Conservation (phyloP, 257 asterid species). For the Scutellaria galericulata region DNA sequence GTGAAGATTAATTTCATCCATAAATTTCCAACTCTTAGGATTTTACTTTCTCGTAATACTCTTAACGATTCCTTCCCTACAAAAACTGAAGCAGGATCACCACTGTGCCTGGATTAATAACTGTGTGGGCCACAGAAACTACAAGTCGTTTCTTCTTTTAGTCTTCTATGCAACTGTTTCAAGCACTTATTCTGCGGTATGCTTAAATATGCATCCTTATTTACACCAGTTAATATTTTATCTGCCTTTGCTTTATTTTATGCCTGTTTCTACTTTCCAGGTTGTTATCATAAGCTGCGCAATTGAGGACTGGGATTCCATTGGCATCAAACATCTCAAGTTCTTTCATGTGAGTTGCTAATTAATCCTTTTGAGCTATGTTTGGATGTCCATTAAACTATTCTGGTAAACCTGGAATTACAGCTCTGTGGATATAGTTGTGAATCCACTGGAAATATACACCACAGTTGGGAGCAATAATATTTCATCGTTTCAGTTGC, state of each 20-base stretch:
- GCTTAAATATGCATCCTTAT: slow-evolving; percentile 29
- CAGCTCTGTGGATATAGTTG: neutral
- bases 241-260: slow-evolving; percentile 23
- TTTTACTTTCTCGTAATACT: neutral
- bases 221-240: slow-evolving; percentile 20
- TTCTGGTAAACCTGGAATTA: neutral
- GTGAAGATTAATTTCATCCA: slow-evolving; percentile 3
- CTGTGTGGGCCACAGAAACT: slow-evolving; percentile 89
- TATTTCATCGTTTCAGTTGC: neutral
- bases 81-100: slow-evolving; percentile 69
- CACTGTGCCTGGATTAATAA: slow-evolving; percentile 93
- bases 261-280: slow-evolving; percentile 43
- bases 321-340: slow-evolving; percentile 45
- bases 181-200: slow-evolving; percentile 67
- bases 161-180: slow-evolving; percentile 76
- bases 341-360: slow-evolving; percentile 63
- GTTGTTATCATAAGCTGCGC: slow-evolving; percentile 48
- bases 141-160: slow-evolving; percentile 71
- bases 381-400: neutral
- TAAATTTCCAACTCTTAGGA: neutral
- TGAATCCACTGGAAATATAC: neutral
- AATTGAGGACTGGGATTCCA: slow-evolving; percentile 52
- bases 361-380: slow-evolving; percentile 15
- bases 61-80: slow-evolving; percentile 2
- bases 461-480: neutral